Base-by-base conservation (phyloP, 257 asterid genomes). In the Fraxinus americana region DNA sequence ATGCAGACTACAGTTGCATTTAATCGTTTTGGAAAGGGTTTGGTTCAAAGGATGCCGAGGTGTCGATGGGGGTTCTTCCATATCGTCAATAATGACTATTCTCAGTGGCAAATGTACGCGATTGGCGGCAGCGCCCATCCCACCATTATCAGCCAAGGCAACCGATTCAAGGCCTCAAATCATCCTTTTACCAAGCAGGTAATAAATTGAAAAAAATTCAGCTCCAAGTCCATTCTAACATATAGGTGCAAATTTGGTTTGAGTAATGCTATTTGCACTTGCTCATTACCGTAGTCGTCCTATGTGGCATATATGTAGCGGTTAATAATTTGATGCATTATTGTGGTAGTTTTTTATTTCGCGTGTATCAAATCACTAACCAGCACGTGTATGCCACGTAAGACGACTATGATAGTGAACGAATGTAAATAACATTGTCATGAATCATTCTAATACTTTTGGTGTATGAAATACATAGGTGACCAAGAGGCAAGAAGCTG, bases 1-100 rank as follows among this genome's bases (percentile, higher is more conserved):
- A 89, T 89, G 92, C 92, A 89, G 69, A 69, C 82, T 2, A 89
- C 92, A 0, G 70, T 87, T 12, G 91, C 92, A 4, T 89, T 85
- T 86, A 87, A 89, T 61, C 91, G 85, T 63, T 89, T 89, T 5
- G 89, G 91, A 0, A 85, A 83, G 80, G 82, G 91, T 57, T 23
- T 89, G 81, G 50, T 85, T 5, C 91, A 87, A 61, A 87, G 91
- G 52, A 85, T 89, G 92, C 91, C 92, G 0, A 77, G 81, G 75
- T 77, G 78, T 13, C 57, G 87, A 29, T 77, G 8, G 6, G 87
- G 87, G 0, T 86, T 52, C 63, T 4, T 81, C 72, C 90, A 86
- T 17, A 84, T 82, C 0, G 86, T 83, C 3, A 86, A 86, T 79
- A 86, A 86, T 19, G 87, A 86, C 79, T 86, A 86, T 76, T 83